Evolutionary conservation across 495 filamentous ascomycete genomes (phyloP).

Genomic region (Neurospora sublineolata): DNA sequence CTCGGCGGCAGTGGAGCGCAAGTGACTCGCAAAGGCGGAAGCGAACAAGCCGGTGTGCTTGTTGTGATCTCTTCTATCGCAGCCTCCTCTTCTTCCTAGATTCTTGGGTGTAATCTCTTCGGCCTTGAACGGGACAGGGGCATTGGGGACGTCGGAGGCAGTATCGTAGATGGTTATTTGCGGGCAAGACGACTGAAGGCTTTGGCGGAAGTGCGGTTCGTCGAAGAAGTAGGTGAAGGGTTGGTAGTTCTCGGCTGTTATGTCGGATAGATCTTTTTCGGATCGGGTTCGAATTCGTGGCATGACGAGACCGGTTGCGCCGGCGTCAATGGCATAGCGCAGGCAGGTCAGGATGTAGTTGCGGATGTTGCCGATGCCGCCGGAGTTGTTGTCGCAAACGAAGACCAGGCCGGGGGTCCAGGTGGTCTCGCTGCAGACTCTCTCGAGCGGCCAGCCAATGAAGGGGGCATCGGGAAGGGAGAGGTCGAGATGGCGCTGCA

Average conservation of each 20-base stretch:
- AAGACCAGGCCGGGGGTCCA: conserved; percentile 32
- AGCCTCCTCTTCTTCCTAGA: conserved; percentile 28
- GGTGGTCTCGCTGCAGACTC: conserved; percentile 31
- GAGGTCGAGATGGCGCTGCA: conserved; percentile 16
- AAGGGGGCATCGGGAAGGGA: conserved; percentile 29
- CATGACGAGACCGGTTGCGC: conserved; percentile 33
- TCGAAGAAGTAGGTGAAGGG: conserved; percentile 38
- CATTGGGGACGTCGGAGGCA: conserved; percentile 27
- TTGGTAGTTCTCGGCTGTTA: conserved; percentile 19
- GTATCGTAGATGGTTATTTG: conserved; percentile 28
- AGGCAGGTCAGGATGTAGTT: conserved; percentile 42
- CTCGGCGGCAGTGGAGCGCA: conserved; percentile 14
- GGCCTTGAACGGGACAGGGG: conserved; percentile 14
- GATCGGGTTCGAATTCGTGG: conserved; percentile 30
- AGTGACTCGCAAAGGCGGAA: conserved; percentile 18
- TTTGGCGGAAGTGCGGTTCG: conserved; percentile 26
- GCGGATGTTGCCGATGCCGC: conserved; percentile 41
- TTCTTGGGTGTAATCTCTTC: conserved; percentile 30
- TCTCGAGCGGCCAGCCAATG: conserved; percentile 32
- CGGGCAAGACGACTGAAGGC: conserved; percentile 27
- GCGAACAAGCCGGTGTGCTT: conserved; percentile 34
- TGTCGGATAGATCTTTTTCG: conserved; percentile 17
- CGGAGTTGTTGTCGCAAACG: conserved; percentile 40
- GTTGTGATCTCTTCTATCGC: conserved; percentile 33
- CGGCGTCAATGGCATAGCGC: conserved; percentile 38